Base-by-base conservation (phyloP, 805 yeast genomes). In the Metschnikowia cerradonensis region DNA sequence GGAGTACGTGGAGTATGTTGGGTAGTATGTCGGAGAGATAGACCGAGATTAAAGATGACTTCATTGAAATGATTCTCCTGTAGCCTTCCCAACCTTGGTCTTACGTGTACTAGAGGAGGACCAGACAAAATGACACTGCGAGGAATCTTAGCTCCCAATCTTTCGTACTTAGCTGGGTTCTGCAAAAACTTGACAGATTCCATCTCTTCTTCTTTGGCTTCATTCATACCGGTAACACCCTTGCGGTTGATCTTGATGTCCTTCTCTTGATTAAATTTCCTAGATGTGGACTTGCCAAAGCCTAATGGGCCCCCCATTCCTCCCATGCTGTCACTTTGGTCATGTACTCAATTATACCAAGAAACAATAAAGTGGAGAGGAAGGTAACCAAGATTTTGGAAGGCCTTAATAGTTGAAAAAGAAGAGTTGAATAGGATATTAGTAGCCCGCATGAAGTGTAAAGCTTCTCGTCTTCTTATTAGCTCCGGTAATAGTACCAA, bases 71-170 rank as follows among this genome's bases (percentile, higher is more conserved):
- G 26, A 2, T 67, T 90, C 96, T 60, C 97, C 97, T 2, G 97
- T 90, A 11, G 97, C 97, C 67, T 88, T 90, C 20, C 97, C 97
- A 50, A 90, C 72, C 55, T 91, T 70, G 0, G 97, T 90, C 68
- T 90, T 90, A 81, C 97, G 97, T 3, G 97, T 91, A 75, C 97
- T 97, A 40, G 26, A 7, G 97, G 97, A 17, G 96, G 95, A 58
- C 97, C 97, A 11, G 95, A 86, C 46, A 91, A 72, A 57, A 17
- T 17, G 19, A 90, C 88, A 97, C 97, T 66, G 67, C 97, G 79
- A 49, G 97, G 97, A 56, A 90, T 90, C 67, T 90, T 88, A 10
- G 97, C 97, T 41, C 97, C 97, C 51, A 90, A 75, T 54, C 78
- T 82, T 67, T 90, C 96, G 69, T 89, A 90, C 66, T 88, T 87